Evolutionary conservation across 139 green algal species (phyloP).

Genomic region (Edaphochlamys debaryana): DNA sequence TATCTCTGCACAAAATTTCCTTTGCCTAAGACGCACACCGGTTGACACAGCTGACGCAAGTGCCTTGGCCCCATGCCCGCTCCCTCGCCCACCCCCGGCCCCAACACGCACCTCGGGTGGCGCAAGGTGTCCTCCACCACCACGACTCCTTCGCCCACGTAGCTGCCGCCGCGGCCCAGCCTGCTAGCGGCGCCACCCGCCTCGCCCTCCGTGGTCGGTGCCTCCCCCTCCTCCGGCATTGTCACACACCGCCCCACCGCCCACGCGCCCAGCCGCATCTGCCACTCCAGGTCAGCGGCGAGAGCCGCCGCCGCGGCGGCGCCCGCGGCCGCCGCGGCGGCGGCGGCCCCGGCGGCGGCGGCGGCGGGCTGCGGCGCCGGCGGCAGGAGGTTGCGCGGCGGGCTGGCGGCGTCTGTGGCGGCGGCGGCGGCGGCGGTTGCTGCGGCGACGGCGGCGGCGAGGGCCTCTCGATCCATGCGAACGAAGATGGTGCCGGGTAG

Average conservation of each 20-base stretch:
- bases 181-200: neutral
- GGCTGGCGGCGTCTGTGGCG: neutral
- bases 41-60: too few species aligned
- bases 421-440: neutral
- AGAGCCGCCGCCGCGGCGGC: neutral
- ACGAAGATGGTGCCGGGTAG: conserved; percentile 35
- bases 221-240: too few species aligned
- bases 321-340: neutral
- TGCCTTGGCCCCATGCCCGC: too few species aligned
- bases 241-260: neutral
- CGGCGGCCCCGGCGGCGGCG: neutral
- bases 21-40: too few species aligned
- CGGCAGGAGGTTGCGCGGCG: neutral
- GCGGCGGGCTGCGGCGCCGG: neutral
- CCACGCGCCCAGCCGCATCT: conserved; percentile 27
- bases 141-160: neutral
- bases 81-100: too few species aligned
- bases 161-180: too few species aligned
- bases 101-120: neutral
- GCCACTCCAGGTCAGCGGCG: conserved; percentile 12
- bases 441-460: neutral
- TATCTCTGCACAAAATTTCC: too few species aligned
- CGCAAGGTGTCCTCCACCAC: conserved; percentile 7
- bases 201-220: too few species aligned
- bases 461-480: neutral